Conservation (phyloP, 192 early-diverging fungal genomes). For the Chytriomyces hyalinus region DNA sequence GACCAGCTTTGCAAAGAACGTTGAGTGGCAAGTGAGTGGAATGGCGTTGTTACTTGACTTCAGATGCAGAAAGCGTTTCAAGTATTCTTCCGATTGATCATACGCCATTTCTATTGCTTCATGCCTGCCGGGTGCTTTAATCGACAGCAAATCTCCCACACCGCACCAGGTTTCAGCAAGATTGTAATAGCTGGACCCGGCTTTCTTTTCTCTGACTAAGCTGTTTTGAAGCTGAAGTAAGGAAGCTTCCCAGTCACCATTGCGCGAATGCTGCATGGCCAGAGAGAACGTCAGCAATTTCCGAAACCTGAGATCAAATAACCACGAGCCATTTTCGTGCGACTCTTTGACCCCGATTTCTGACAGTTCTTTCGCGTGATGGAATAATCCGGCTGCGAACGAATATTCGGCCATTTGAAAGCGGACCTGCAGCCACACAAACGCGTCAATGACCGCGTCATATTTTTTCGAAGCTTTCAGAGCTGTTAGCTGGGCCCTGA, state of each 20-base stretch:
- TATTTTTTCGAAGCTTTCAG: background rate
- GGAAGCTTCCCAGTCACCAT: background rate
- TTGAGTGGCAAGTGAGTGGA: conserved; percentile 14
- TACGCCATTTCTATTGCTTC: conserved; percentile 29
- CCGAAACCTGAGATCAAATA: conserved; percentile 11
- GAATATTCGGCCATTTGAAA: conserved; percentile 4
- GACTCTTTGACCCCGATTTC: conserved; percentile 25
- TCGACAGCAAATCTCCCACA: conserved; percentile 12
- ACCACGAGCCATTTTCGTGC: background rate
- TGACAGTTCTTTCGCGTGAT: conserved; percentile 1
- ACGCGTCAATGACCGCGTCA: background rate
- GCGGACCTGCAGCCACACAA: conserved; percentile 12
- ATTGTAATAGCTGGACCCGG: background rate
- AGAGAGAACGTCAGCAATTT: conserved; percentile 6
- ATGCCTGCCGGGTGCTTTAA: conserved; percentile 7
- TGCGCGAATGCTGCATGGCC: background rate
- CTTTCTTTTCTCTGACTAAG: background rate
- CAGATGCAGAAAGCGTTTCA: conserved; percentile 5
- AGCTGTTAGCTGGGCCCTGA: background rate
- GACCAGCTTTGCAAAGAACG: conserved; percentile 4
- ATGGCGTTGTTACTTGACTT: background rate
- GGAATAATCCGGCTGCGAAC: conserved; percentile 10
- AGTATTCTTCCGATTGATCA: conserved; percentile 26
- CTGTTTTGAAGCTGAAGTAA: conserved; percentile 5
- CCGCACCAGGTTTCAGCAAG: conserved; percentile 4